Evolutionary conservation across 1,284 basidiomycete species (phyloP), one percentile per base, ranked within the genome.

Genomic region (Peniophora sp.): DNA sequence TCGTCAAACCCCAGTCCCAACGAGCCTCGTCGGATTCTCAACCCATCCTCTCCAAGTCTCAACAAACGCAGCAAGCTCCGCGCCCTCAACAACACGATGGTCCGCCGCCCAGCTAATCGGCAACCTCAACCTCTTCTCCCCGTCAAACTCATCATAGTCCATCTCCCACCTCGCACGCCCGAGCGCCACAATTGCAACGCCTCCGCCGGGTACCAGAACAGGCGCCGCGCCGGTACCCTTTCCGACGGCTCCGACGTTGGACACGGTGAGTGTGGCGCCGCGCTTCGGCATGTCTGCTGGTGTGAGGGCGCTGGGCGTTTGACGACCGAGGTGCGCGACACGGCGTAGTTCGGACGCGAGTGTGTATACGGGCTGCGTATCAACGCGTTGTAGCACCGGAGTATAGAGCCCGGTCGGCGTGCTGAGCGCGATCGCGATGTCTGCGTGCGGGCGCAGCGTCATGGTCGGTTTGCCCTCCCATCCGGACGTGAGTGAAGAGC

Each of bases 81-180:
- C 93, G 5, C 94, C 94, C 64, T 97, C 93, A 8, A 96, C 85
- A 5, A 96, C 83, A 17, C 94, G 71, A 71, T 97, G 94, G 64
- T 97, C 94, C 27, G 88, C 94, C 57, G 83, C 85, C 88, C 92
- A 95, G 54, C 87, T 89, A 2, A 92, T 77, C 20, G 82, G 79
- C 47, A 92, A 69, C 67, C 84, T 83, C 54, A 95, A 66, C 58
- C 90, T 75, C 52, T 77, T 67, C 59, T 81, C 76, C 0, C 84
- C 86, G 8, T 71, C 65, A 10, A 68, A 67, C 46, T 65, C 55
- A 39, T 78, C 73, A 24, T 83, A 81, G 60, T 89, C 86, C 82
- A 74, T 84, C n/a, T 76, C 74, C 89, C 89, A 92, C 59, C 75
- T 77, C n/a, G 90, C 88, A 27, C 87, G 66, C 1, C 94, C 94